phyloP scores from a whole-genome alignment of 2,329 filamentous ascomycete genomes.

The Sclerotinia spermophila region DNA sequence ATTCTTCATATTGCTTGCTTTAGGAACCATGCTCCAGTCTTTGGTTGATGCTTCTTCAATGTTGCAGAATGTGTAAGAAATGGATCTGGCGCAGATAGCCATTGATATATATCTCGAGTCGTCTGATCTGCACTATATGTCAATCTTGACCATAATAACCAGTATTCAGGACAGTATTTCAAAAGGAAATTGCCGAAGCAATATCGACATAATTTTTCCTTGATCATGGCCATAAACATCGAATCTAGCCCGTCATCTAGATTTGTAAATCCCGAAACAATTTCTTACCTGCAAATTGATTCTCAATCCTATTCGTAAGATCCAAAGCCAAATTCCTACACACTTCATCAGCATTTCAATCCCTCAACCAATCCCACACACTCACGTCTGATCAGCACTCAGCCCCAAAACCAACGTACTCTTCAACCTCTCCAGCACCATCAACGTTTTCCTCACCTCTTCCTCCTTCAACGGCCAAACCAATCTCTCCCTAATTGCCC shows the following conservation, averaged over 20 bases:
- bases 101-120: conserved; percentile 22
- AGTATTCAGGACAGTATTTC: not conserved
- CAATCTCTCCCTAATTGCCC: conserved; percentile 20
- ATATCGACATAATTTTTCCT: not conserved
- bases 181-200: not conserved
- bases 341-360: not conserved
- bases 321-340: conserved; percentile 20
- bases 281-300: conserved; percentile 19
- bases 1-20: conserved; percentile 31
- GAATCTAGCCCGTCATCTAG: not conserved
- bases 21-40: conserved; percentile 31
- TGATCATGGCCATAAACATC: not conserved
- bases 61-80: conserved; percentile 26
- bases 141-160: not conserved
- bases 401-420: conserved; percentile 26
- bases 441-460: conserved; percentile 23
- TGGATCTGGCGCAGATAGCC: conserved; percentile 31
- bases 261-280: not conserved
- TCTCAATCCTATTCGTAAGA: conserved; percentile 23
- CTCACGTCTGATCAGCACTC: conserved; percentile 27
- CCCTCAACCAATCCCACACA: not conserved
- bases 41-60: conserved; percentile 28
- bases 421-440: conserved; percentile 25
- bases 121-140: conserved; percentile 18
- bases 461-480: conserved; percentile 27